Evolutionary conservation across 441 rosid species (phyloP).

Genomic region (Hypseocharis bilobata): DNA sequence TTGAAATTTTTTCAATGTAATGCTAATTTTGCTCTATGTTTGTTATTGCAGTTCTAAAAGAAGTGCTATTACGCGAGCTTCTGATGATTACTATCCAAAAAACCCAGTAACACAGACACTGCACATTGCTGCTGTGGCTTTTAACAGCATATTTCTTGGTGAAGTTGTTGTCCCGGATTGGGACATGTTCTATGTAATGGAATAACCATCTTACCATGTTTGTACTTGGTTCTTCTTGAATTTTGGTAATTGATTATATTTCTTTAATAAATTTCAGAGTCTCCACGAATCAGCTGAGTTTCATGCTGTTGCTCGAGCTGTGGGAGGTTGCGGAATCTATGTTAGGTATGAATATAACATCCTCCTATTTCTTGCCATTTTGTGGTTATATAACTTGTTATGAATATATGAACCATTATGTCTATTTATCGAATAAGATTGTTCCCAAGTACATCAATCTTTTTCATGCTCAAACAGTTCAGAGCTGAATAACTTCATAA

Average conservation of each 20-base stretch:
- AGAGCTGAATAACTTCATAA: not conserved
- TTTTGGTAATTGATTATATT: not conserved
- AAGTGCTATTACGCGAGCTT: conserved; percentile 45
- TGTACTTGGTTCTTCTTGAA: not conserved
- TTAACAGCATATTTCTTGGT: conserved; percentile 51
- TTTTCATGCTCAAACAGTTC: too few species aligned
- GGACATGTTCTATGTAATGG: conserved; percentile 55
- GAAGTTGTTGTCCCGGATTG: conserved; percentile 56
- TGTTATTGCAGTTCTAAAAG: conserved; percentile 33
- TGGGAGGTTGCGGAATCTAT: conserved; percentile 50
- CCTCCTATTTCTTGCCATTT: too few species aligned
- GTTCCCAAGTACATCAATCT: too few species aligned
- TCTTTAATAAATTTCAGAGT: conserved; percentile 32
- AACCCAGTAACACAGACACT: conserved; percentile 40
- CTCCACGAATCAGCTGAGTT: conserved; percentile 50
- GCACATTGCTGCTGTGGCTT: conserved; percentile 48
- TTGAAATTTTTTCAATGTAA: not conserved
- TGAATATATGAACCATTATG: not conserved
- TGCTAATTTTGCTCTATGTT: not conserved
- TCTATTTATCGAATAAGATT: too few species aligned
- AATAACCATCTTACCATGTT: not conserved
- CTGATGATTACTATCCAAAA: conserved; percentile 47
- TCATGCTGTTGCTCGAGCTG: conserved; percentile 51
- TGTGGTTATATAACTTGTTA: too few species aligned
- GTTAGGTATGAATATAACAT: conserved; percentile 39